phyloP scores from a whole-genome alignment of 805 yeast species.

The Kazachstania taianensis region DNA sequence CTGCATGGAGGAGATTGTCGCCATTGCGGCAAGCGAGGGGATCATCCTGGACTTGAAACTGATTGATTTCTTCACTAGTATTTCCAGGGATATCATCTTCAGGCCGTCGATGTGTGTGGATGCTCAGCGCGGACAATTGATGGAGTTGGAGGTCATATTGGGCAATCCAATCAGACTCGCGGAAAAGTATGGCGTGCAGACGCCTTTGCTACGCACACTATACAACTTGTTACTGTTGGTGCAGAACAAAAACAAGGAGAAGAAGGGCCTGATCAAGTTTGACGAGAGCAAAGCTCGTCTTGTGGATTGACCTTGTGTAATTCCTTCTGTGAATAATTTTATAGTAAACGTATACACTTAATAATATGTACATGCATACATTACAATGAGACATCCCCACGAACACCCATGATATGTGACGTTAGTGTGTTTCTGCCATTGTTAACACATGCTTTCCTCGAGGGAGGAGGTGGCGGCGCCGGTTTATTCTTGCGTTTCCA shows the following conservation, averaged over 20 bases:
- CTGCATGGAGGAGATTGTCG: constrained; percentile 53
- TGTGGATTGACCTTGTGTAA: background rate
- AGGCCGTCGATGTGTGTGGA: constrained; percentile 68
- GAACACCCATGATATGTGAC: constrained; percentile 5
- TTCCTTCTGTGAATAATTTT: too few species aligned
- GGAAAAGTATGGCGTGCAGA: constrained; percentile 33
- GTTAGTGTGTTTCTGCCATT: constrained; percentile 2
- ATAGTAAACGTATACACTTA: background rate
- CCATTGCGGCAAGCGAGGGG: constrained; percentile 55
- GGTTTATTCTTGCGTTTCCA: constrained; percentile 25
- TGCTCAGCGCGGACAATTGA: constrained; percentile 46
- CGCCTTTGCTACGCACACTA: constrained; percentile 51
- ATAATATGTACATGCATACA: background rate
- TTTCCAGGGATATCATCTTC: constrained; percentile 44
- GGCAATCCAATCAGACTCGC: constrained; percentile 55
- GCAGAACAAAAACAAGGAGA: constrained; percentile 55
- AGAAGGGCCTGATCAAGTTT: constrained; percentile 33
- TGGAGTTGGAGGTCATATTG: constrained; percentile 60
- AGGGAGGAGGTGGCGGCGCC: constrained; percentile 31
- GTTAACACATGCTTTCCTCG: constrained; percentile 19
- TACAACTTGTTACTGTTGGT: constrained; percentile 50
- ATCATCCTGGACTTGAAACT: constrained; percentile 38
- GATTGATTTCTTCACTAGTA: constrained; percentile 39
- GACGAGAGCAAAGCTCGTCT: constrained; percentile 10
- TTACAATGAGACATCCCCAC: constrained; percentile 1